A percentile compares a stretch with the other conserved stretches of the same genome.
These are phyloP conservation scores for Coprinellus micaceus DNA, from an alignment of 768 basidiomycete species.

Conservation along the genomic window DNA sequence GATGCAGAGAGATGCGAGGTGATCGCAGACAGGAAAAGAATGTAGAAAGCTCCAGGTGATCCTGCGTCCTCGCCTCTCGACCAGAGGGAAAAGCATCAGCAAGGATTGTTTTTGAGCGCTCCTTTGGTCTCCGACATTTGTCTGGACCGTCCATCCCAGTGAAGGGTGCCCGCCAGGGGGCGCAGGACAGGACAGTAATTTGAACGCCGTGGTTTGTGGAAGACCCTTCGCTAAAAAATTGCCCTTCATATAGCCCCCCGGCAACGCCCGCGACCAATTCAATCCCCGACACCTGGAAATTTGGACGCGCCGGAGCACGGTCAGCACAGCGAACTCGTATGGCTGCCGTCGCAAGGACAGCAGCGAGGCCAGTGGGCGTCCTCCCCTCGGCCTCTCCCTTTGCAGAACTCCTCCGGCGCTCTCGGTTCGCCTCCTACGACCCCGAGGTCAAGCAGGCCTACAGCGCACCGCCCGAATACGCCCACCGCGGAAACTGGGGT, in stretches of 20 bases:
- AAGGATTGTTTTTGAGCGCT: constrained; percentile 89
- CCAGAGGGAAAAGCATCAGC: constrained; percentile 89
- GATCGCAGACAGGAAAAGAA: constrained; percentile 16
- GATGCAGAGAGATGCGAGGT: background rate
- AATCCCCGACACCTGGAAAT: background rate
- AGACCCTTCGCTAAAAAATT: constrained; percentile 13
- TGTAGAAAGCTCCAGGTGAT: constrained; percentile 87
- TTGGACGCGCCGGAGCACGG: too few species aligned
- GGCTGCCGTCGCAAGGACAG: constrained; percentile 23
- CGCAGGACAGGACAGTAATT: constrained; percentile 75
- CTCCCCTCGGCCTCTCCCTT: constrained; percentile 61
- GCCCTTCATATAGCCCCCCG: constrained; percentile 28
- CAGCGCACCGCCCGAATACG: constrained; percentile 62
- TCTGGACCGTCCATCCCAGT: constrained; percentile 79
- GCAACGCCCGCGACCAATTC: constrained; percentile 12
- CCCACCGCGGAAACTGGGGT: constrained; percentile 79
- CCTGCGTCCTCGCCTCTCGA: constrained; percentile 88
- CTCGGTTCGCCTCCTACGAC: constrained; percentile 79
- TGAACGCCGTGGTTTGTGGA: constrained; percentile 56
- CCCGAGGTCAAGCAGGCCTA: constrained; percentile 77
- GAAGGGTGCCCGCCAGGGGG: constrained; percentile 31
- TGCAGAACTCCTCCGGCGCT: constrained; percentile 70
- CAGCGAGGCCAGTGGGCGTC: constrained; percentile 13
- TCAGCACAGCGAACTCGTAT: too few species aligned
- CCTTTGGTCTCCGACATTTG: constrained; percentile 75